Percentiles rank a stretch among this genome's conserved stretches.
phyloP scores from a whole-genome alignment of 176 grass and related monocot species.

The Coix lacrymajobi region DNA sequence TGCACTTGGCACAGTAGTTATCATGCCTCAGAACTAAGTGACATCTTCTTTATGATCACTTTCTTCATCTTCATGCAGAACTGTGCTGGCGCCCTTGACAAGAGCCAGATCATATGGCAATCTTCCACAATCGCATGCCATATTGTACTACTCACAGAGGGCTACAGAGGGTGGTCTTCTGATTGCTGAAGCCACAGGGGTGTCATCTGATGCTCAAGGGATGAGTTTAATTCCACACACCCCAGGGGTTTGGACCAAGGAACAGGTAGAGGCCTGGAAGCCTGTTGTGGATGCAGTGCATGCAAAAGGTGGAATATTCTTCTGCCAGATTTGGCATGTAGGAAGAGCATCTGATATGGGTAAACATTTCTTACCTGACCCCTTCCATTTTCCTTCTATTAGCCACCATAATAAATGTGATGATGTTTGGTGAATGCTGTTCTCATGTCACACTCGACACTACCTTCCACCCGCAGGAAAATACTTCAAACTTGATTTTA shows the following conservation, averaged over 20 bases:
- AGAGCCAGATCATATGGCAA: conserved; percentile 57
- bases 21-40: not conserved
- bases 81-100: conserved; percentile 57
- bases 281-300: conserved; percentile 55
- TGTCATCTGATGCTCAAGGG: conserved; percentile 43
- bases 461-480: not conserved
- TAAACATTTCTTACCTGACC: not conserved
- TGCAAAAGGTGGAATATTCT: conserved; percentile 57
- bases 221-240: conserved; percentile 21
- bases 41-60: not conserved
- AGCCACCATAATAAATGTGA: not conserved
- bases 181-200: conserved; percentile 54
- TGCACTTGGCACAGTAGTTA: not conserved
- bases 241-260: conserved; percentile 60
- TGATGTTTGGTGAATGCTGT: not conserved
- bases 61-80: conserved; percentile 23
- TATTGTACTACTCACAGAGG: conserved; percentile 57
- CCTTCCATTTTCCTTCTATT: not conserved
- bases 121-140: conserved; percentile 47
- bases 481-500: not conserved
- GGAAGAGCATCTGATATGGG: conserved; percentile 55
- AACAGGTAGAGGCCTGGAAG: conserved; percentile 72
- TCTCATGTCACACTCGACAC: not conserved
- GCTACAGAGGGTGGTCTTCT: conserved; percentile 45
- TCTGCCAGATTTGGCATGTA: conserved; percentile 78